Conservation (phyloP, 228 moss, liverwort and hornwort species). For the Sphagnum magellanicum region DNA sequence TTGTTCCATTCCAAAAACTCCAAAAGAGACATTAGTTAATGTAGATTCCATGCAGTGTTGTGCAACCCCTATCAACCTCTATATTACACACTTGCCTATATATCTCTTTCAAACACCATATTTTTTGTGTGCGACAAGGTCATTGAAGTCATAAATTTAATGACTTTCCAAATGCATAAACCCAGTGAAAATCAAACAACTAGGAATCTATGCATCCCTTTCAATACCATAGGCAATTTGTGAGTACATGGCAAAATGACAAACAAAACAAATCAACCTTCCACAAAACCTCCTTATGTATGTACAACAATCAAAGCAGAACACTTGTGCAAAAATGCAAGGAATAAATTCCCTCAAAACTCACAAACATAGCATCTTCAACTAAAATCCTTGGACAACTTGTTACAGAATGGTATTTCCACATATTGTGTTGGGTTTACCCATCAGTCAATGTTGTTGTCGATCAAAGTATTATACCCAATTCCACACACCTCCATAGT, state of each 20-base stretch:
- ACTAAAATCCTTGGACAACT: constrained; percentile 44
- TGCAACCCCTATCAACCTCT: too few relatives aligned
- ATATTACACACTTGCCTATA: too few relatives aligned
- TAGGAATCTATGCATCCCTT: constrained; percentile 44
- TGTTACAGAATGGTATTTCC: constrained; percentile 9
- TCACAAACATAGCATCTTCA: constrained; percentile 70
- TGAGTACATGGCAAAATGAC: too few relatives aligned
- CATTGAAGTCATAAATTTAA: too few relatives aligned
- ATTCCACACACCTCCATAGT: constrained; percentile 19
- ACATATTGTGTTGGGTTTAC: background rate
- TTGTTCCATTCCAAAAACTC: constrained; percentile 60
- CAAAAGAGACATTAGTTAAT: constrained; percentile 26
- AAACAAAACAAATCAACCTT: too few relatives aligned
- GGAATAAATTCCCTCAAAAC: constrained; percentile 55
- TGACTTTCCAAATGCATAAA: too few relatives aligned
- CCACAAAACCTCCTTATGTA: too few relatives aligned
- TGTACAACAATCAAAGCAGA: background rate
- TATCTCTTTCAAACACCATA: too few relatives aligned
- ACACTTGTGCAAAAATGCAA: background rate
- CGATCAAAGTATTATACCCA: background rate
- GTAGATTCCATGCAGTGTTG: background rate
- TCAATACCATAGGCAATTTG: too few relatives aligned
- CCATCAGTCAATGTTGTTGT: too few relatives aligned
- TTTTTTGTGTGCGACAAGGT: too few relatives aligned
- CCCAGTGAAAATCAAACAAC: too few relatives aligned